Base-by-base conservation (phyloP, 1,284 basidiomycete genomes). In the Rhodotorula sp. region DNA sequence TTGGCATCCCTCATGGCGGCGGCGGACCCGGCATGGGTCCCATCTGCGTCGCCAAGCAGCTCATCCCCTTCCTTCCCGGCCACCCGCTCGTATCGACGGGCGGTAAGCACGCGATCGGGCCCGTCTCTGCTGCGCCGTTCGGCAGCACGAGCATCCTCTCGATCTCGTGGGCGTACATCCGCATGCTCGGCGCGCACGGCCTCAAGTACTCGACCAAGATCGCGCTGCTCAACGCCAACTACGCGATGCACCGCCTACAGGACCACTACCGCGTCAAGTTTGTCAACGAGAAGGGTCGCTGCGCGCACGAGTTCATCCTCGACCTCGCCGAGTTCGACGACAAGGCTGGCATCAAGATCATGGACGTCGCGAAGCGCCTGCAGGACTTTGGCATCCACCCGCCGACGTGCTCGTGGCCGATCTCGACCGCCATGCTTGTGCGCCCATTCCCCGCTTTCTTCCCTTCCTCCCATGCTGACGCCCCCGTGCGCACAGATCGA, bases 1-100 rank as follows among this genome's bases (percentile, higher is more conserved):
- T 95, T 79, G 89, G 91, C 13, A 95, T 95, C 80, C 97, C 96
- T 39, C 96, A 99, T 81, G 96, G 96, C 72, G 96, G 96, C 68
- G 96, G 96, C 72, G 96, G 96, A 70, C 96, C 97, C 64, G 96
- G 96, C 77, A 90, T 94, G 67, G 93, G 91, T 17, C 96, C 96
- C 37, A 97, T 99, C 80, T 96, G 94, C 78, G 93, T 93, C 59
- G 92, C 93, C 29, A 87, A 91, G 79, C 96, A 99, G 82, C 88
- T 99, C 37, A 89, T 92, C 0, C 92, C 94, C 10, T 99, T 96
- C 89, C 87, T 99, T 46, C 96, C 96, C 13, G 88, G 88, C n/a
- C 95, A 99, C 81, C 91, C 93, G 3, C 81, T 91, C 55, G 84
- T 95, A 71, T 82, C 86, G 27, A 89, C 86, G 10, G 89, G 90